Evolutionary conservation across 306 rosid species (phyloP).

Genomic region (Rubus parviflorus): DNA sequence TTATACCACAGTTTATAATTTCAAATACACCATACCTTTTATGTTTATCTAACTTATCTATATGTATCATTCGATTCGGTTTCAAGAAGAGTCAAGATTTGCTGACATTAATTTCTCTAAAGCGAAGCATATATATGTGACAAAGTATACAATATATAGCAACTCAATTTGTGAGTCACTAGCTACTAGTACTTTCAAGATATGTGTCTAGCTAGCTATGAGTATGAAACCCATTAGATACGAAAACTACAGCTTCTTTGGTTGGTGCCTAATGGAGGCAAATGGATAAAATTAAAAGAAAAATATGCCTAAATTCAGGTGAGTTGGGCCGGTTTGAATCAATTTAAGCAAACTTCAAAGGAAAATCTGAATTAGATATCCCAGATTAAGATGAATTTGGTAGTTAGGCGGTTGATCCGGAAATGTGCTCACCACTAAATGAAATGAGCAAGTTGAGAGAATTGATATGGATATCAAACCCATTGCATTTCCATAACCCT

Average conservation of each 20-base stretch:
- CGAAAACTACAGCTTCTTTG: not conserved
- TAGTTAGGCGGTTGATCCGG: too few relatives aligned
- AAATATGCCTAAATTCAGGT: too few relatives aligned
- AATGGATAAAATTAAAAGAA: not conserved
- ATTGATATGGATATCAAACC: too few relatives aligned
- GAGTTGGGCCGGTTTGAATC: too few relatives aligned
- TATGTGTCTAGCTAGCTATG: not conserved
- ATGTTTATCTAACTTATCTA: constrained; percentile 1
- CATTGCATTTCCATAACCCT: too few relatives aligned
- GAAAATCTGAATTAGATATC: too few relatives aligned
- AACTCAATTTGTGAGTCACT: not conserved
- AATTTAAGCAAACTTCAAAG: too few relatives aligned
- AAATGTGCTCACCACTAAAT: too few relatives aligned
- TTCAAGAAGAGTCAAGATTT: constrained; percentile 32
- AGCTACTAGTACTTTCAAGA: not conserved
- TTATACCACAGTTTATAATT: constrained; percentile 6
- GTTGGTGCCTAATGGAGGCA: not conserved
- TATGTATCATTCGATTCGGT: constrained; percentile 7
- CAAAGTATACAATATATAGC: not conserved
- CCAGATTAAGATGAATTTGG: too few relatives aligned
- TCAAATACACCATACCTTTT: constrained; percentile 12
- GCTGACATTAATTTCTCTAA: constrained; percentile 12
- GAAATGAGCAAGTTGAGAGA: too few relatives aligned
- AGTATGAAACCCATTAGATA: not conserved
- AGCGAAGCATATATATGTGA: not conserved